Evolutionary conservation across 768 basidiomycete species (phyloP).

Genomic region (Leucocoprinus leucothites): DNA sequence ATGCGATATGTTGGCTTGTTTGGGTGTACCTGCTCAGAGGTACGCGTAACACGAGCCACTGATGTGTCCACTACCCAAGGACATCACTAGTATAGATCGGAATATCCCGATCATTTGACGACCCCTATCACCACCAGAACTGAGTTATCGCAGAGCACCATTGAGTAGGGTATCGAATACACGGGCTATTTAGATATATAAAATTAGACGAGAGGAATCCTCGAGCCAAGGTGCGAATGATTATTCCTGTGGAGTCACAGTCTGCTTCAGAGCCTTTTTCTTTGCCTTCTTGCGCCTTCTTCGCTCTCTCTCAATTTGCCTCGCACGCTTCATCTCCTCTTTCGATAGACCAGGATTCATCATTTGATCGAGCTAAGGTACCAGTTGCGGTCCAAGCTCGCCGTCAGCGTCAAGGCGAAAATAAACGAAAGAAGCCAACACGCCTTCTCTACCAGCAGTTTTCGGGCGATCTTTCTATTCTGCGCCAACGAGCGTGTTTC

Average conservation of each 20-base stretch:
- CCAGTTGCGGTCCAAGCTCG: slow-evolving; percentile 14
- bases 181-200: no score
- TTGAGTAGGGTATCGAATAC: no score
- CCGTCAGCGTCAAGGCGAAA: slow-evolving; percentile 5
- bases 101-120: slow-evolving; percentile 11
- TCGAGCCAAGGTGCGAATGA: no score
- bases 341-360: slow-evolving; percentile 78
- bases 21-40: neutral
- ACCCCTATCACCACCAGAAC: neutral
- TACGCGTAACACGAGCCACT: neutral
- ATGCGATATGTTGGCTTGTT: slow-evolving; percentile 1
- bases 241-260: no score
- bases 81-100: slow-evolving; percentile 7
- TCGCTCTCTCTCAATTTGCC: slow-evolving; percentile 72
- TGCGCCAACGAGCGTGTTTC: slow-evolving; percentile 80
- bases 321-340: slow-evolving; percentile 63
- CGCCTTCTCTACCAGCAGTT: slow-evolving; percentile 73
- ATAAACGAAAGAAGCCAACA: slow-evolving; percentile 29
- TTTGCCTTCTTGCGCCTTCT: slow-evolving; percentile 76
- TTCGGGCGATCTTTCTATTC: slow-evolving; percentile 78
- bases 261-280: slow-evolving; percentile 48
- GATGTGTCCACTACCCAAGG: neutral
- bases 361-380: slow-evolving; percentile 61
- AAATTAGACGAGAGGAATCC: no score
- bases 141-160: no score